Base-by-base conservation (phyloP, 2,329 filamentous ascomycete genomes). In the Domatiomyces globalis region DNA sequence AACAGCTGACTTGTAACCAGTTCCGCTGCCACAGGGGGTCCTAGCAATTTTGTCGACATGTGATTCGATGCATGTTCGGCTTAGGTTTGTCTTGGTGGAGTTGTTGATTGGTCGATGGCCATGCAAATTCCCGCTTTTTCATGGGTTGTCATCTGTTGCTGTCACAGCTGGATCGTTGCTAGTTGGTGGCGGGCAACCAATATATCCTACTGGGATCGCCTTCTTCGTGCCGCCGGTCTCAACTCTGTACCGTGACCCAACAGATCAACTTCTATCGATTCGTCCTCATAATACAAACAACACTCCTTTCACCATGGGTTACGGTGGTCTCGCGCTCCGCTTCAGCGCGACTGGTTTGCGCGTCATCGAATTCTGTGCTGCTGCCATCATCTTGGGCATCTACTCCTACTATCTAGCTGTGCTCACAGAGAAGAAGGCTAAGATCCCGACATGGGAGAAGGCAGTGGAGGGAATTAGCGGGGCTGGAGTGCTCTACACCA, bases 361-460 rank as follows among this genome's bases (percentile, higher is more conserved):
- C 59, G 69, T 76, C 58, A 69, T 95, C 51, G 79, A 87, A 62
- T 84, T 94, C 67, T 74, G 78, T 64, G 85, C 80, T 66, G 75
- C 83, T 7, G 80, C 76, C 53, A 75, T 94, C 58, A 77, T 90
- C 55, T 77, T 95, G 55, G 84, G 78, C 59, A 78, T 92, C 62
- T 89, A 84, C 74, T 83, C 81, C 48, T 95, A 94, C 74, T 94
- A 88, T 74, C 79, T 95, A 48, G 80, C 84, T 7, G 77, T 84
- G 7, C 77, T 89, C 12, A 66, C 77, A 55, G 78, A 83, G 62
- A 79, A 87, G 68, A 62, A 80, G 59, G 66, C 82, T 12, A 52
- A 63, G 52, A 88, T 89, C 58, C 72, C 76, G 17, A 78, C 68
- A 59, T 83, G 78, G 70, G 70, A 83, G 54, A 81, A 82, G 51